A percentile compares a stretch with the other conserved stretches of the same genome.
Conservation (phyloP, 2,329 filamentous ascomycete genomes). For the Diplodia intermedia region DNA sequence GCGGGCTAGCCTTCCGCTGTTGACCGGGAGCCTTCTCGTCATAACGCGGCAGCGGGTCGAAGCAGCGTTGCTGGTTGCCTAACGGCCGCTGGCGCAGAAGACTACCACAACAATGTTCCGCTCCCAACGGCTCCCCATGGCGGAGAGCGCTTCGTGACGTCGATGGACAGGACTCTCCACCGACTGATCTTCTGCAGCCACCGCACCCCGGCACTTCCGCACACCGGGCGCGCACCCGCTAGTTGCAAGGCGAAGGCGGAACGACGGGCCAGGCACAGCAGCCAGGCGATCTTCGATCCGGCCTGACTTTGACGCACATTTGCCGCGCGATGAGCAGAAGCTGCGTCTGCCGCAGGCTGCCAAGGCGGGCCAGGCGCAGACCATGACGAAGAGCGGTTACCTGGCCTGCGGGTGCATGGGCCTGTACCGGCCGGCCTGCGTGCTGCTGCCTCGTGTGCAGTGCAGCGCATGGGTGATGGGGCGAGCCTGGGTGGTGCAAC, state of each 20-base stretch:
- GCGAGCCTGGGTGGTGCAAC: not conserved
- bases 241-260: not conserved
- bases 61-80: not conserved
- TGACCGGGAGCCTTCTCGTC: not conserved
- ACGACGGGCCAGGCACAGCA: constrained; percentile 13
- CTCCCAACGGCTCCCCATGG: constrained; percentile 20
- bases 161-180: not conserved
- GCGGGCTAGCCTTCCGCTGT: not conserved
- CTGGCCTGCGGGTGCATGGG: not conserved
- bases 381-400: constrained; percentile 2
- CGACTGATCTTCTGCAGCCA: not conserved
- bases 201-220: no score
- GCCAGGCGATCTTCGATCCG: constrained; percentile 6
- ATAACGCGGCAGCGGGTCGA: not conserved
- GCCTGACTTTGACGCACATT: no score
- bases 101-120: not conserved
- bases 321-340: no score
- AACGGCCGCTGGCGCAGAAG: not conserved
- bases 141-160: constrained; percentile 9
- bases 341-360: not conserved
- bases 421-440: no score
- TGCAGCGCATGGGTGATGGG: not conserved
- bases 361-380: constrained; percentile 1
- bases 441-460: constrained; percentile 7
- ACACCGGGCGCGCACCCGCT: no score